Base-by-base conservation (phyloP, 208 protist genomes). In the Leishmania major region DNA sequence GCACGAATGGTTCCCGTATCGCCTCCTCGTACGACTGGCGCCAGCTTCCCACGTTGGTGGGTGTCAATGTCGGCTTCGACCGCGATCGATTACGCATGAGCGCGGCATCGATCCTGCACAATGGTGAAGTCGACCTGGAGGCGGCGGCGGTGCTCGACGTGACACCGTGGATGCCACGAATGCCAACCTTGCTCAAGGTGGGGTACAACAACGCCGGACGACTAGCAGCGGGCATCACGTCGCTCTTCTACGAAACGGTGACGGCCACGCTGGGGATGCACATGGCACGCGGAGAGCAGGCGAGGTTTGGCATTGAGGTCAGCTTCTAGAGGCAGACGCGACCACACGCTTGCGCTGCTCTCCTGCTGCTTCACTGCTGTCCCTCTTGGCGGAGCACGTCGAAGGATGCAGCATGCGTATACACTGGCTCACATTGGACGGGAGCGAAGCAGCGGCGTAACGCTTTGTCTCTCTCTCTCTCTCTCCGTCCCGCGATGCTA, bases 231-330 rank as follows among this genome's bases (percentile, higher is more conserved):
- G 89, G 90, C 60, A 87, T 96, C n/a, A 88, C 89, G 22, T 93
- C 91, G 77, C 85, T 93, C 72, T 87, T 96, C 47, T 88, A 92
- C 78, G 84, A 89, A 22, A 90, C 80, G 17, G 64, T 94, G 5
- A 84, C 81, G 6, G 74, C 93, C 17, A 95, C 91, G 13, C 87
- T 96, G 8, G 93, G 93, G 37, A 83, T 93, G 53, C 91, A 96
- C 81, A 75, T 80, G 45, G 77, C 79, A 64, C 89, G 79, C 17
- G 88, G 85, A 17, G 87, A 91, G 72, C 86, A 87, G 25, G 80
- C 87, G 31, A 89, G 88, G 57, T 96, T 95, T 82, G 93, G 93
- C 47, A 75, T 96, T 40, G 91, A 96, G 62, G 87, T 95, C 1
- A 87, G 85, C 72, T 77, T 94, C 28, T 96, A 91, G 81, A 75